Evolutionary conservation across 352 stramenopile genomes (phyloP).

Genomic region (Pythium volutum): DNA sequence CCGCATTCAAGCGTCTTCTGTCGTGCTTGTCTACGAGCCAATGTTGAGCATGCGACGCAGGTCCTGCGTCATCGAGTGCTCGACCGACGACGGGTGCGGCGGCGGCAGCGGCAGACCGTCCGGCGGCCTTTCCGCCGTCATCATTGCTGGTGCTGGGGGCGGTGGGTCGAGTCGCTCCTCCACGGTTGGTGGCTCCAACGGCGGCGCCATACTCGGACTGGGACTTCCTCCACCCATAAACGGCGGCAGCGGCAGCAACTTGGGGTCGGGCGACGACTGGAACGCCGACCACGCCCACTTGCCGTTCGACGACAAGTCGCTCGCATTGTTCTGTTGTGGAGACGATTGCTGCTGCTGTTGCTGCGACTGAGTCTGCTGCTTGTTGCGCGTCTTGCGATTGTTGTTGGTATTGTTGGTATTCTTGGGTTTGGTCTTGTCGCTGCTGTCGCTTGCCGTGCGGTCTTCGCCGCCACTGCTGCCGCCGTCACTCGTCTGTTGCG

Average conservation of each 20-base stretch:
- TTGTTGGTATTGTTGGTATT: slow-evolving; percentile 40
- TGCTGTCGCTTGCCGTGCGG: slow-evolving; percentile 3
- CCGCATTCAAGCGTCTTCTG: not conserved
- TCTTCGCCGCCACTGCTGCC: slow-evolving; percentile 15
- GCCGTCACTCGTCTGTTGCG: not conserved
- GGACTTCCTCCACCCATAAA: slow-evolving; percentile 39
- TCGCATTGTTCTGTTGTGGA: slow-evolving; percentile 51
- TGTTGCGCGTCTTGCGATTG: slow-evolving; percentile 6
- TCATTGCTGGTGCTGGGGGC: not conserved
- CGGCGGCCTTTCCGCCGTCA: slow-evolving; percentile 27
- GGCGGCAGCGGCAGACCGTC: slow-evolving; percentile 13
- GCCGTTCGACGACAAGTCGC: slow-evolving; percentile 47
- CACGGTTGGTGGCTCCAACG: slow-evolving; percentile 26
- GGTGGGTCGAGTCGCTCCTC: slow-evolving; percentile 17
- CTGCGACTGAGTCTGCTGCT: slow-evolving; percentile 27
- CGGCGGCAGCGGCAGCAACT: slow-evolving; percentile 67
- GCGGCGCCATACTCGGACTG: slow-evolving; percentile 25
- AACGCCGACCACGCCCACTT: slow-evolving; percentile 87
- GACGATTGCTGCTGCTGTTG: too few species aligned
- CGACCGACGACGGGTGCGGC: slow-evolving; percentile 32
- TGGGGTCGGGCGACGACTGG: slow-evolving; percentile 74
- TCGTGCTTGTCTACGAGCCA: slow-evolving; percentile 18
- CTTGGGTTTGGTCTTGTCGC: slow-evolving; percentile 16
- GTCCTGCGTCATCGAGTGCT: slow-evolving; percentile 79
- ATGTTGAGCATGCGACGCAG: slow-evolving; percentile 82